phyloP scores from a whole-genome alignment of 306 rosid genomes.

The Purshia tridentata region DNA sequence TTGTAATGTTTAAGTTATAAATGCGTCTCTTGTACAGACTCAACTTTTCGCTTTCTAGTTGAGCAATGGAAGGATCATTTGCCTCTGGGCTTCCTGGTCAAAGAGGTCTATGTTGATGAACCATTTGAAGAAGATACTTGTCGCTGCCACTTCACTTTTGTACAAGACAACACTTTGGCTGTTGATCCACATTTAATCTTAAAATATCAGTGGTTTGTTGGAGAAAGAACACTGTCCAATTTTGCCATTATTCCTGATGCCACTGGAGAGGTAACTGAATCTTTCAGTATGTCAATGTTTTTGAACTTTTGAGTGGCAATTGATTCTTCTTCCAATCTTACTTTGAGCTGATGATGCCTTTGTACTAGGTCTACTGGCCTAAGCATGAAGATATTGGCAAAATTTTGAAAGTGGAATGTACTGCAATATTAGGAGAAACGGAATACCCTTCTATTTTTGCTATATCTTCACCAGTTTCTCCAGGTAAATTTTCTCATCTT shows the following conservation, averaged over 20 bases:
- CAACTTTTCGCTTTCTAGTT: conserved; percentile 72
- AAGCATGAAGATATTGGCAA: conserved; percentile 73
- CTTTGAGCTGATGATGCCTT: conserved; percentile 24
- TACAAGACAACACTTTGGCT: conserved; percentile 48
- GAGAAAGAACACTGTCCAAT: conserved; percentile 65
- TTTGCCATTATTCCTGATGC: conserved; percentile 73
- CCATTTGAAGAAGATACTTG: conserved; percentile 93
- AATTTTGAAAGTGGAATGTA: conserved; percentile 87
- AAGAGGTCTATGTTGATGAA: conserved; percentile 76
- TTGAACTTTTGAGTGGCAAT: conserved; percentile 18
- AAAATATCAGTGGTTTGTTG: conserved; percentile 90
- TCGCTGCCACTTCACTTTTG: conserved; percentile 69
- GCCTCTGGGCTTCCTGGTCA: conserved; percentile 65
- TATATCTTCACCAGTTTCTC: conserved; percentile 70
- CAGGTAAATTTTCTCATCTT: conserved; percentile 48
- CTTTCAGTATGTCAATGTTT: conserved; percentile 18
- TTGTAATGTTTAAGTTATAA: not conserved
- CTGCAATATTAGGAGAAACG: conserved; percentile 59
- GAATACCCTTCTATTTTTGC: conserved; percentile 83
- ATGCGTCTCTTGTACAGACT: conserved; percentile 47
- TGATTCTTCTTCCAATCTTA: conserved; percentile 10
- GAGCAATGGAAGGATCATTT: conserved; percentile 87
- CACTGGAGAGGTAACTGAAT: conserved; percentile 60
- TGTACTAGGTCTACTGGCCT: conserved; percentile 82
- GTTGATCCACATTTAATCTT: conserved; percentile 49